Evolutionary conservation across 768 basidiomycete genomes (phyloP), one percentile per base, ranked within the genome.

Genomic region (Trametes coccinea): DNA sequence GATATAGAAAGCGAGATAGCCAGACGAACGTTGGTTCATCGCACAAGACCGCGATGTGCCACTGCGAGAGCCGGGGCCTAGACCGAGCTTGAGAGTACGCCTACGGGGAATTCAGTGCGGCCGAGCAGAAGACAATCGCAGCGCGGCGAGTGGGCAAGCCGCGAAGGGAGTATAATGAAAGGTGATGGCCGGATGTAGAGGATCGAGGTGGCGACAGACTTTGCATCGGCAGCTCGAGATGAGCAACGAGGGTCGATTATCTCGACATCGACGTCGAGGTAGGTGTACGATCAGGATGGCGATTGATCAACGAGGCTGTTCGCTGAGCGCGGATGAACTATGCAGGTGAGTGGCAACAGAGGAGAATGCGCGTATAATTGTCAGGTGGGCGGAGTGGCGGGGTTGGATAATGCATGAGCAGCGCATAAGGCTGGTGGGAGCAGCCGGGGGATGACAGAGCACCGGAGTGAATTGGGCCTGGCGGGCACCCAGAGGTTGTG

Each of bases 1-100:
- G 41, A 39, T 34, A 27, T n/a, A 22, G 8, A n/a, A 14, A 34
- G 40, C 29, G 14, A 49, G 11, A 49, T 49, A 16, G 10, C 14
- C 34, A 49, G 41, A 49, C 57, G 56, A 63, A 63, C 62, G 62
- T 63, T 59, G 51, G 37, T 54, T 48, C 52, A 43, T 9, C 41
- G 14, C 30, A 46, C 17, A 22, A 17, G 45, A 37, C 34, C 31
- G 49, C 47, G 29, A 49, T 5, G 33, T 44, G 31, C 44, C 56
- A 34, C 49, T 34, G 31, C 48, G 48, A 49, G 27, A 14, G 29
- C 27, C 30, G 16, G n/a, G 57, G 30, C 40, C 49, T 30, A 45
- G 49, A 29, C 30, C 13, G 40, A 30, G 57, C 44, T 51, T 48
- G 39, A 5, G 22, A 22, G 22, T 22, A 22, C 22, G 22, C 22